phyloP scores from a whole-genome alignment of 208 protist genomes.

The Crithidia mellificae region DNA sequence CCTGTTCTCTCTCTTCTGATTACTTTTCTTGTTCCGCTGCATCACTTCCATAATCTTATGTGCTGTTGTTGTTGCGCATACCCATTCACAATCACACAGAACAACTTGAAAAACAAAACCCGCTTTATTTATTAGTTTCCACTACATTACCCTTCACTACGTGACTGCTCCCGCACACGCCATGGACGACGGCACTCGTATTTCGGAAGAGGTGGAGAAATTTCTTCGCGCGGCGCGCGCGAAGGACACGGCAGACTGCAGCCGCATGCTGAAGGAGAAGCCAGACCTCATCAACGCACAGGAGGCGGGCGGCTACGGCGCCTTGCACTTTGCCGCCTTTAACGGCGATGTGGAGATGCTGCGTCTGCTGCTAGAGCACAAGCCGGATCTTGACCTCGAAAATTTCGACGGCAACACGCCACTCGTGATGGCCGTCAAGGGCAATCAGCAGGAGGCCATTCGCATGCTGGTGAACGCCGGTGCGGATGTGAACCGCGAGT shows the following conservation, averaged over 20 bases:
- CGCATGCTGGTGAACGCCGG: slow-evolving; percentile 61
- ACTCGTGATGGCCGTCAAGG: slow-evolving; percentile 83
- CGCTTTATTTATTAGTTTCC: too few relatives aligned
- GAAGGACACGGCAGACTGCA: slow-evolving; percentile 48
- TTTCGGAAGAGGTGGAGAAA: slow-evolving; percentile 78
- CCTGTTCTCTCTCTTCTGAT: too few relatives aligned
- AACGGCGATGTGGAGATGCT: slow-evolving; percentile 81
- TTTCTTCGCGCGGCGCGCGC: slow-evolving; percentile 77
- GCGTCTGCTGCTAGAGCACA: slow-evolving; percentile 58
- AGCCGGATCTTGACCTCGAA: slow-evolving; percentile 56
- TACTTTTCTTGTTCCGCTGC: too few relatives aligned
- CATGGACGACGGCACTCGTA: slow-evolving; percentile 88
- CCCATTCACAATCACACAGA: too few relatives aligned
- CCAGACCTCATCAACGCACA: slow-evolving; percentile 59
- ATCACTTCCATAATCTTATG: too few relatives aligned
- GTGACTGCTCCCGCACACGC: not conserved
- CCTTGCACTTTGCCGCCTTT: slow-evolving; percentile 90
- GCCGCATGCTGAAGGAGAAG: slow-evolving; percentile 59
- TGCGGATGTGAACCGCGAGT: slow-evolving; percentile 68
- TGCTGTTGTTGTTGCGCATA: too few relatives aligned
- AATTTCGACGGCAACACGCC: slow-evolving; percentile 90
- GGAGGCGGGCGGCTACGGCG: slow-evolving; percentile 82
- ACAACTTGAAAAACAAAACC: too few relatives aligned
- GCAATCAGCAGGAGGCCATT: slow-evolving; percentile 60
- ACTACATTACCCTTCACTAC: not conserved